Evolutionary conservation across 768 basidiomycete genomes (phyloP).

Genomic region (Hebeloma cylindrosporum): DNA sequence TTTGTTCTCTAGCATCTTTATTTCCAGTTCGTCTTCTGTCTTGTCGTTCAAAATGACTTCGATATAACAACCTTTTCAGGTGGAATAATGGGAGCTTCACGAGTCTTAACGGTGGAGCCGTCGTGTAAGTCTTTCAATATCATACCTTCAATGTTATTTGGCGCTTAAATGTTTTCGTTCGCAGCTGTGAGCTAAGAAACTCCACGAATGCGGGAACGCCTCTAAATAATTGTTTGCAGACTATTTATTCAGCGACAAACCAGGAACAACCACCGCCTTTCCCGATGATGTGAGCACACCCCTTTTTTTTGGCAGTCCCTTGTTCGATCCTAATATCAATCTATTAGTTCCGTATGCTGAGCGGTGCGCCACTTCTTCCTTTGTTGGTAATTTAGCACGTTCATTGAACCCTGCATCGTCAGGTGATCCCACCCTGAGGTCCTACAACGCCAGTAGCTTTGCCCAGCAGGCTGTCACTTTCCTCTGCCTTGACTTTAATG

Average conservation of each 20-base stretch:
- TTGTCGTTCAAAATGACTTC: not conserved
- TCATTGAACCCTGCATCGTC: not conserved
- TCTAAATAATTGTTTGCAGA: slow-evolving; percentile 30
- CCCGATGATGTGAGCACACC: slow-evolving; percentile 48
- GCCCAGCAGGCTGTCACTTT: slow-evolving; percentile 50
- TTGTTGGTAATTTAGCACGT: not conserved
- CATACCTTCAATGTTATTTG: slow-evolving; percentile 2
- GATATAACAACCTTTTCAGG: slow-evolving; percentile 21
- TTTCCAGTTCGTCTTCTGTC: slow-evolving; percentile 40
- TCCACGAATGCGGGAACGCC: not conserved
- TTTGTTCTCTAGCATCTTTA: slow-evolving; percentile 53
- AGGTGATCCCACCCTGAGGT: slow-evolving; percentile 45
- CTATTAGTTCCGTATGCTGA: slow-evolving; percentile 53
- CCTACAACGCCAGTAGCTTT: slow-evolving; percentile 43
- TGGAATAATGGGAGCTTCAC: slow-evolving; percentile 50
- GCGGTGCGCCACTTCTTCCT: slow-evolving; percentile 33
- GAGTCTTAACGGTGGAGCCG: slow-evolving; percentile 41
- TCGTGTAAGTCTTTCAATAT: slow-evolving; percentile 36
- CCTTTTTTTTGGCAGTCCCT: slow-evolving; percentile 4
- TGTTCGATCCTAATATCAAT: slow-evolving; percentile 3
- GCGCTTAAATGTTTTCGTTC: slow-evolving; percentile 3
- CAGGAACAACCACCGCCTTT: slow-evolving; percentile 50
- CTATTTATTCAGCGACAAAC: slow-evolving; percentile 47
- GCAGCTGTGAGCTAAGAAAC: slow-evolving; percentile 29
- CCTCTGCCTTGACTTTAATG: slow-evolving; percentile 49